Conservation (phyloP, 2,329 filamentous ascomycete species). For the Cyphellophora europaea region DNA sequence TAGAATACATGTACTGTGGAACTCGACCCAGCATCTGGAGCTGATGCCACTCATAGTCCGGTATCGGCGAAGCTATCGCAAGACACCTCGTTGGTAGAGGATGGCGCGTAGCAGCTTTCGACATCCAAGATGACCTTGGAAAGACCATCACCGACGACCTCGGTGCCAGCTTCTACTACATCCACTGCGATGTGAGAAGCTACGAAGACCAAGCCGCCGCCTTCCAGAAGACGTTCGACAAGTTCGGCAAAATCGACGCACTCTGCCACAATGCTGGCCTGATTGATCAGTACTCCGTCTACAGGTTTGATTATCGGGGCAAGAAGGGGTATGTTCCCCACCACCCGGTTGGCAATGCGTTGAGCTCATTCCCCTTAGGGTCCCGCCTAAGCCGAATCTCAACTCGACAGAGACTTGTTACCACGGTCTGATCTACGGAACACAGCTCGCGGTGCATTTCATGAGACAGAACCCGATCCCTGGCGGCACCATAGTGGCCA, state of each 20-base stretch:
- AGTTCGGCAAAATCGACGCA: slow-evolving; percentile 39
- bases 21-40: not conserved
- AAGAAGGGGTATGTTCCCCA: slow-evolving; percentile 12
- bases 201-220: slow-evolving; percentile 36
- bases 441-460: slow-evolving; percentile 41
- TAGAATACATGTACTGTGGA: not conserved
- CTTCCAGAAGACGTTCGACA: slow-evolving; percentile 34
- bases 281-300: slow-evolving; percentile 36
- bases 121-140: slow-evolving; percentile 30
- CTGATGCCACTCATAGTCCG: slow-evolving; percentile 27
- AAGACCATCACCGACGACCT: slow-evolving; percentile 21
- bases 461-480: slow-evolving; percentile 40
- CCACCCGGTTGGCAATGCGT: not conserved
- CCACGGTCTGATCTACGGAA: slow-evolving; percentile 43
- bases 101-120: slow-evolving; percentile 27
- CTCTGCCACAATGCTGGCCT: slow-evolving; percentile 43
- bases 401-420: slow-evolving; percentile 39
- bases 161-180: slow-evolving; percentile 32
- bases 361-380: slow-evolving; percentile 2
- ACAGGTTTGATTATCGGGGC: slow-evolving; percentile 29
- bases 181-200: slow-evolving; percentile 35
- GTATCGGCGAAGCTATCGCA: slow-evolving; percentile 36
- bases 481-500: slow-evolving; percentile 36
- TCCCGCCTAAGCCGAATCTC: slow-evolving; percentile 37
- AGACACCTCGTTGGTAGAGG: slow-evolving; percentile 26